Conservation (phyloP, 345 rosid species). For the Euphorbia peplus region DNA sequence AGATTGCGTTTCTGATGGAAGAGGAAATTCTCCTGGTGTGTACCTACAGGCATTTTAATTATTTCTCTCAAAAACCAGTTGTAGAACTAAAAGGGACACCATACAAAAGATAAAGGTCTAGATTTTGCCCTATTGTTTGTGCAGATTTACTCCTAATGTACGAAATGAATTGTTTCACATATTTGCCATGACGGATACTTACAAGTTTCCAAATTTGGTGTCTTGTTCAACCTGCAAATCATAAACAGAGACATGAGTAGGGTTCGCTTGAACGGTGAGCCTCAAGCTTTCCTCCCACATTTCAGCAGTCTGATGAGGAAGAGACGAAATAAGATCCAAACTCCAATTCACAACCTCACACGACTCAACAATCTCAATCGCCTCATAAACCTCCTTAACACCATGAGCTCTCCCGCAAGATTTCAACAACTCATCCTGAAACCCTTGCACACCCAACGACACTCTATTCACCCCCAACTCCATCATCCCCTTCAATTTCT, state of each 20-base stretch:
- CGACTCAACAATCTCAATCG: slow-evolving; percentile 56
- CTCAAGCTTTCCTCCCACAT: slow-evolving; percentile 92
- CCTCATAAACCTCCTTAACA: slow-evolving; percentile 63
- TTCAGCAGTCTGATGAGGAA: slow-evolving; percentile 70
- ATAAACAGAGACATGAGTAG: slow-evolving; percentile 80
- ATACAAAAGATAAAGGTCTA: too few species aligned
- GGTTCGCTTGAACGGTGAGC: slow-evolving; percentile 49
- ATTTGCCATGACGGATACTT: slow-evolving; percentile 30
- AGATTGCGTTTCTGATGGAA: slow-evolving; percentile 75
- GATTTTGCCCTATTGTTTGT: too few species aligned
- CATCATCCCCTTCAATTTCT: slow-evolving; percentile 51
- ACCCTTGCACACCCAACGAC: slow-evolving; percentile 90
- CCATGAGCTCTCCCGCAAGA: slow-evolving; percentile 96
- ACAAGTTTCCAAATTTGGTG: slow-evolving; percentile 78
- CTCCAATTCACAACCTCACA: slow-evolving; percentile 88
- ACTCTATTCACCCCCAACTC: slow-evolving; percentile 91
- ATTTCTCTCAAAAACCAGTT: slow-evolving; percentile 1
- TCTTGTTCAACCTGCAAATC: slow-evolving; percentile 97
- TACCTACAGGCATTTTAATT: slow-evolving; percentile 49
- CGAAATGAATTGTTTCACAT: too few species aligned
- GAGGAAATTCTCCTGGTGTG: slow-evolving; percentile 82
- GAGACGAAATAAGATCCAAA: slow-evolving; percentile 88
- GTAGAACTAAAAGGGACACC: neutral
- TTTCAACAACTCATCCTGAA: slow-evolving; percentile 79
- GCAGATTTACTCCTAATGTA: too few species aligned